Evolutionary conservation across 768 basidiomycete genomes (phyloP), one percentile per base, ranked within the genome.

Genomic region (Mycena kentingensis): DNA sequence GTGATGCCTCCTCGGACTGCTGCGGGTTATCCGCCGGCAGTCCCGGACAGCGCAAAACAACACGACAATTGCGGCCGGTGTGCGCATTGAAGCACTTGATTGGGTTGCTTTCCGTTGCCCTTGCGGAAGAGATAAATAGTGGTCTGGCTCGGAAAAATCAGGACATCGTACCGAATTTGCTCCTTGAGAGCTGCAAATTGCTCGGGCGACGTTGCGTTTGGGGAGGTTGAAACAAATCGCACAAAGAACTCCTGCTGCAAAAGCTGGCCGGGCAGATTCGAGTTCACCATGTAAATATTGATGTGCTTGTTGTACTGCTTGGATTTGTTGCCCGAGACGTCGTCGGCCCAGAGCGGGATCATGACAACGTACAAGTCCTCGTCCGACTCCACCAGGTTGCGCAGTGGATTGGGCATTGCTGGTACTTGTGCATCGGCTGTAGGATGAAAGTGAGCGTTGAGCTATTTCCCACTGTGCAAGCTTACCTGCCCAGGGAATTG

Each of bases 231-330:
- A 15, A 42, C 48, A 47, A 70, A 73, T 1, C 63, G 60, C 18
- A 72, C 51, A 54, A 67, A 67, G 44, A 65, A 72, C 47, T 73
- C 69, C 44, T 73, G 72, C 2, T 53, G 15, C 0, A 65, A 51
- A 5, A 51, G 44, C 0, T 42, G 51, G n/a, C 67, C 63, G 3
- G 72, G 69, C 0, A 72, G n/a, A 48, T 61, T 68, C 0, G 52
- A 35, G 49, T 70, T 68, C n/a, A 56, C 50, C 2, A 69, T 41
- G 35, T 71, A 74, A 2, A 71, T 44, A 43, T 74, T 73, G 11
- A 51, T 66, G 46, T 73, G 71, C 0, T 63, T 46, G 42, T 74
- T 72, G 48, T 66, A 73, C 41, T 72, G 68, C 54, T 74, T 74
- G n/a, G n/a, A n/a, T n/a, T n/a, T n/a, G n/a, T n/a, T n/a, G n/a